phyloP scores from a whole-genome alignment of 495 filamentous ascomycete genomes.

The Penicillium turbatum region DNA sequence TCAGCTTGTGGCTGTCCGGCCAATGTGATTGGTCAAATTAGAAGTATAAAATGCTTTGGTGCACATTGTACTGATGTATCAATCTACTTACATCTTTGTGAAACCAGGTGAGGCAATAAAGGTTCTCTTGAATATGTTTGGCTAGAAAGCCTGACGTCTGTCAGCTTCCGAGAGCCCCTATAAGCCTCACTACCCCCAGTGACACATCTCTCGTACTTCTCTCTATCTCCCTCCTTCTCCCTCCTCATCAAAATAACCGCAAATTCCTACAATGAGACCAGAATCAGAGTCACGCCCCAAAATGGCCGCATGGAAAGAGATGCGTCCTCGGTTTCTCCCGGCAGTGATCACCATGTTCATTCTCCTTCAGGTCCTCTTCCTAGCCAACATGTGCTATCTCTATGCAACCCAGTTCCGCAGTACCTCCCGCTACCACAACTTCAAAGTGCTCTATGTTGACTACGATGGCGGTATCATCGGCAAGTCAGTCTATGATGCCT shows the following conservation, averaged over 20 bases:
- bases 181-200: not conserved
- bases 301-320: not conserved
- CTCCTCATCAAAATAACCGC: no score
- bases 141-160: not conserved
- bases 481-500: slow-evolving; percentile 31
- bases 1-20: not conserved
- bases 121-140: not conserved
- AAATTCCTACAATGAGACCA: no score
- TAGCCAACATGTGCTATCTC: slow-evolving; percentile 7
- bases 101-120: not conserved
- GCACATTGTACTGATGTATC: not conserved
- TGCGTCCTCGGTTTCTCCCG: not conserved
- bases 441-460: slow-evolving; percentile 40
- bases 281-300: not conserved
- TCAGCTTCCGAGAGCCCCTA: not conserved
- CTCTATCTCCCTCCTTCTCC: not conserved
- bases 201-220: not conserved
- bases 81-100: not conserved
- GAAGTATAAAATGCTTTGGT: no score
- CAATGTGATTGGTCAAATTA: not conserved
- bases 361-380: not conserved
- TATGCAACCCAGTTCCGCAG: slow-evolving; percentile 4
- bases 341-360: not conserved
- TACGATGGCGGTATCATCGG: slow-evolving; percentile 44
- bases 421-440: slow-evolving; percentile 1